A percentile compares a stretch with the other conserved stretches of the same genome.
phyloP scores from a whole-genome alignment of 257 asterid genomes.

The Solanum pinnatisectum region DNA sequence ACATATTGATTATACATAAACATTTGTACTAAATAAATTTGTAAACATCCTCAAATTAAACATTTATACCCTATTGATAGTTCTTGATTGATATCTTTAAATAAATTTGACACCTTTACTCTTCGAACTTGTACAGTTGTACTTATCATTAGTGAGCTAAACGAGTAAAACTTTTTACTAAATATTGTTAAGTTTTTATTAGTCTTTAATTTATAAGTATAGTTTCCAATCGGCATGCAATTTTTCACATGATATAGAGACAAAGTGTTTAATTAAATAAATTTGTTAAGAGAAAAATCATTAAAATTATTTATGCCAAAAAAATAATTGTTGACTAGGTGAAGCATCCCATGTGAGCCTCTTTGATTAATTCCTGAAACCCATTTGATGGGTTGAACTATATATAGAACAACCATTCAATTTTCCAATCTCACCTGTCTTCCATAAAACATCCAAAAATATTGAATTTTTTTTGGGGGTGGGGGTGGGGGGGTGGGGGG shows the following conservation, averaged over 20 bases:
- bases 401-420: background rate
- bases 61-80: background rate
- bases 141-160: background rate
- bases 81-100: too few relatives aligned
- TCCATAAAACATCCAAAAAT: background rate
- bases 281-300: background rate
- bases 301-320: background rate
- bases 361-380: background rate
- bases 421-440: background rate
- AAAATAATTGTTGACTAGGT: background rate
- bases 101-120: background rate
- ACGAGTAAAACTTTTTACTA: background rate
- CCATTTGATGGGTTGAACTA: background rate
- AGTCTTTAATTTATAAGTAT: background rate
- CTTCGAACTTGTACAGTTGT: background rate
- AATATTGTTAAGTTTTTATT: background rate
- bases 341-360: background rate
- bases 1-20: too few relatives aligned
- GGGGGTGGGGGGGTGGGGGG: too few relatives aligned
- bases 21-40: too few relatives aligned
- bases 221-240: background rate
- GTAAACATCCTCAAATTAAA: background rate
- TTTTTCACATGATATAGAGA: background rate
- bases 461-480: background rate
- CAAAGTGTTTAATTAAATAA: background rate